Base-by-base conservation (phyloP, 2,329 filamentous ascomycete species). In the Verticillium klebahnii region DNA sequence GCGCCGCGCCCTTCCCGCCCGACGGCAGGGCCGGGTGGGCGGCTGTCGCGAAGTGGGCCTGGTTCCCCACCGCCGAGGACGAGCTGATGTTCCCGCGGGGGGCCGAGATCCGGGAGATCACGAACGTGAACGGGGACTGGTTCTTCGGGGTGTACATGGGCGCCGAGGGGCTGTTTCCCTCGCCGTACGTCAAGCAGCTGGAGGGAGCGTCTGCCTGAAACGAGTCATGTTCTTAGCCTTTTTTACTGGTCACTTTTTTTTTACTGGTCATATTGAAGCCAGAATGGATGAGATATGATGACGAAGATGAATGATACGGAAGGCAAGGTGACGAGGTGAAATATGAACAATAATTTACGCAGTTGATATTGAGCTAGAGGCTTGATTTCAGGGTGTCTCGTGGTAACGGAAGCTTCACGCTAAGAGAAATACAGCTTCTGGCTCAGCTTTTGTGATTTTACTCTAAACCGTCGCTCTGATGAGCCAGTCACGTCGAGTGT, bases 81-180 rank as follows among this genome's bases (percentile, higher is more conserved):
- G 94, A 98, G 76, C 76, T 98, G 50, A 75, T 88, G 65, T 97
- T 98, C 68, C 94, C 94, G 0, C 88, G 87, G 58, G 88, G 90
- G 11, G 93, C 93, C 0, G 91, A 95, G 74, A 85, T 98, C 15
- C 82, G 83, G 7, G 94, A 98, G 77, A 86, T 90, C 40, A 89
- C 94, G 72, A 90, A 95, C 73, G 86, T 96, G 57, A 97, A 97
- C 72, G 91, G 89, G 19, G 93, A 97, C 73, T 98, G 93, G 93
- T 93, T 85, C 70, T 90, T 89, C 77, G 94, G 94, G 0, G 87
- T 87, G 32, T 97, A 96, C 79, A 93, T 92, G 77, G 93, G 92
- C 0, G 79, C 77, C 29, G 88, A 86, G 68, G 93, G 92, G 0
- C 69, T 97, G 66, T 96, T 97, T 71, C 93, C 93, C 5, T 88